Conservation (phyloP, 257 asterid genomes). For the Solanum gracilifrons region DNA sequence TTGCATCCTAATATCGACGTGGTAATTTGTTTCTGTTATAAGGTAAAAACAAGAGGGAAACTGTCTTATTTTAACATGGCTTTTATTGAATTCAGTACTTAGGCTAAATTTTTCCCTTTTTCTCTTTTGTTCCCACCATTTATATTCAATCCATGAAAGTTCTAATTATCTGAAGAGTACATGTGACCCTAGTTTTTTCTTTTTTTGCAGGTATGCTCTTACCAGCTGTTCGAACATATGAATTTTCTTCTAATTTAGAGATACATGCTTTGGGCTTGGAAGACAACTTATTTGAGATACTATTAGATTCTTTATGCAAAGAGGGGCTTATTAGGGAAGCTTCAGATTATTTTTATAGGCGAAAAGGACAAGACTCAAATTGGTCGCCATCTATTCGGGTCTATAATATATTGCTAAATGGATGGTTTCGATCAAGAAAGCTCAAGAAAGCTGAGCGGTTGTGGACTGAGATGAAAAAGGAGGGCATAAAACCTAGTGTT, state of each 20-base stretch:
- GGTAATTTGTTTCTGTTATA: neutral
- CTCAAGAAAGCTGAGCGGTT: slow-evolving; percentile 48
- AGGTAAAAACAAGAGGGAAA: neutral
- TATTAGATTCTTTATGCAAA: slow-evolving; percentile 74
- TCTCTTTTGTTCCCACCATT: neutral
- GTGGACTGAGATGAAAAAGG: slow-evolving; percentile 60
- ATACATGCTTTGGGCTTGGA: slow-evolving; percentile 15
- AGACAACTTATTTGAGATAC: slow-evolving; percentile 40
- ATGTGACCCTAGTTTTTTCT: neutral
- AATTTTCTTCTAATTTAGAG: slow-evolving; percentile 42
- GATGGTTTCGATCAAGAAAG: slow-evolving; percentile 62
- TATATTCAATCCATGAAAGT: neutral
- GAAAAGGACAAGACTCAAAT: slow-evolving; percentile 29
- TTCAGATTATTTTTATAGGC: slow-evolving; percentile 37
- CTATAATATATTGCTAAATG: slow-evolving; percentile 64
- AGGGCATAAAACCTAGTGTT: slow-evolving; percentile 38
- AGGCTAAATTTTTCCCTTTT: neutral
- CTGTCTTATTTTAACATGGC: neutral
- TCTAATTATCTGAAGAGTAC: neutral
- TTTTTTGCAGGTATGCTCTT: slow-evolving; percentile 41
- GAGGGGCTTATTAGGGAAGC: slow-evolving; percentile 69
- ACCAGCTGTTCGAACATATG: slow-evolving; percentile 58
- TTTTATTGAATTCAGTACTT: neutral
- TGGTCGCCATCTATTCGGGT: slow-evolving; percentile 46
- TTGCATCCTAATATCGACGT: neutral